Conservation (phyloP, 2,329 filamentous ascomycete species). For the Nannizziopsis arthrosporioides region DNA sequence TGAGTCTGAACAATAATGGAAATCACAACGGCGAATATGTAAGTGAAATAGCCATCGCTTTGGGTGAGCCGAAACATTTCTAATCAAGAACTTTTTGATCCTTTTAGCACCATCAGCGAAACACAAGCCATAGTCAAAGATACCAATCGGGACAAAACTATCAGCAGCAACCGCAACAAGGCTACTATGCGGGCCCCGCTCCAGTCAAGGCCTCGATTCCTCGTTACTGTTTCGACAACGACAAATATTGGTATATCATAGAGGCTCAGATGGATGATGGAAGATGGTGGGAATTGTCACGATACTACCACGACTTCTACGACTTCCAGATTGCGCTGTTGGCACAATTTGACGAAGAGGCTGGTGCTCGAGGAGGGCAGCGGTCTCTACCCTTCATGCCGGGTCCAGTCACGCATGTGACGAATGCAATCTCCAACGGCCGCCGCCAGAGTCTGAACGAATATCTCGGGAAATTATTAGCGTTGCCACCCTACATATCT, state of each 20-base stretch:
- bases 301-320: conserved; percentile 98
- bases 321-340: conserved; percentile 95
- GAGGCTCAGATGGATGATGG: conserved; percentile 85
- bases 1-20: conserved; percentile 56
- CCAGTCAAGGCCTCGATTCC: conserved; percentile 78
- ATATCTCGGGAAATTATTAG: conserved; percentile 84
- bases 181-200: conserved; percentile 49
- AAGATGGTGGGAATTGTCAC: conserved; percentile 79
- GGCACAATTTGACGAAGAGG: conserved; percentile 81
- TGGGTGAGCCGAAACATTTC: background rate
- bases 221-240: conserved; percentile 87
- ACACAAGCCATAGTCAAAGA: conserved; percentile 26
- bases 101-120: conserved; percentile 28
- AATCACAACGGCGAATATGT: conserved; percentile 43
- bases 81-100: conserved; percentile 17
- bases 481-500: conserved; percentile 72
- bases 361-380: conserved; percentile 70
- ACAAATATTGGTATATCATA: conserved; percentile 98
- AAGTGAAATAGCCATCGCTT: conserved; percentile 22
- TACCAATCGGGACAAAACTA: conserved; percentile 34
- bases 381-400: conserved; percentile 94
- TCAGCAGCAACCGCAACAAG: conserved; percentile 33
- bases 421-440: conserved; percentile 91
- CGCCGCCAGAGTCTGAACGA: conserved; percentile 85
- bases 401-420: conserved; percentile 92